Evolutionary conservation across 2,329 filamentous ascomycete genomes (phyloP).

Genomic region (Colletotrichum sp.): DNA sequence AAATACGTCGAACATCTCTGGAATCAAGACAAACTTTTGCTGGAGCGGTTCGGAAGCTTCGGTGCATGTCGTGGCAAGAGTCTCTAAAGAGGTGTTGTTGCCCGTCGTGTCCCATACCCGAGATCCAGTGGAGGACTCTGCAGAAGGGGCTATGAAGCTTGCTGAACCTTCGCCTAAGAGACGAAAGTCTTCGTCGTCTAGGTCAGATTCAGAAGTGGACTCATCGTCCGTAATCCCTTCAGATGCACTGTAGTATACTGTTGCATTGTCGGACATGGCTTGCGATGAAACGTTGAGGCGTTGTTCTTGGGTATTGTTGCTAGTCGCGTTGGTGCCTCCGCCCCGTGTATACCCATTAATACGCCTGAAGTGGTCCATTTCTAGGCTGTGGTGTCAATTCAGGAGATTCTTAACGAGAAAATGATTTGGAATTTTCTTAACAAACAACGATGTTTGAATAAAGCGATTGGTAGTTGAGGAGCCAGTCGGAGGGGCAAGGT

Average conservation of each 20-base stretch:
- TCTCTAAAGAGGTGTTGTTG: neutral
- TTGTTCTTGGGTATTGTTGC: neutral
- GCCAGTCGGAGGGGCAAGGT: neutral
- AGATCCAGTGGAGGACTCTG: neutral
- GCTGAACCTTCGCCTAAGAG: neutral
- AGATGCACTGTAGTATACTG: neutral
- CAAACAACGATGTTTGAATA: neutral
- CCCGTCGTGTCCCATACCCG: neutral
- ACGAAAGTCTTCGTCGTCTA: neutral
- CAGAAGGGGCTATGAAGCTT: neutral
- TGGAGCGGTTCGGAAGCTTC: neutral
- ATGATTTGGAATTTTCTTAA: fast-evolving
- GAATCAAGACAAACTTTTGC: neutral
- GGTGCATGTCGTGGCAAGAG: neutral
- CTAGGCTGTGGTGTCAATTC: neutral
- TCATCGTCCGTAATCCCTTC: neutral
- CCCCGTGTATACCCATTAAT: neutral
- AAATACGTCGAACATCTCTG: neutral
- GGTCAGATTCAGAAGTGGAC: neutral
- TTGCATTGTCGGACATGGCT: neutral
- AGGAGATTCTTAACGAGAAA: neutral
- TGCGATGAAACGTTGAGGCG: neutral
- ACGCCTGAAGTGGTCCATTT: neutral
- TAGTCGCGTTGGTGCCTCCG: neutral
- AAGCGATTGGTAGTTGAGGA: neutral